These are phyloP conservation scores for Sordariomycetes sp. DNA, from an alignment of 2,329 filamentous ascomycete genomes.

Conservation along the genomic window DNA sequence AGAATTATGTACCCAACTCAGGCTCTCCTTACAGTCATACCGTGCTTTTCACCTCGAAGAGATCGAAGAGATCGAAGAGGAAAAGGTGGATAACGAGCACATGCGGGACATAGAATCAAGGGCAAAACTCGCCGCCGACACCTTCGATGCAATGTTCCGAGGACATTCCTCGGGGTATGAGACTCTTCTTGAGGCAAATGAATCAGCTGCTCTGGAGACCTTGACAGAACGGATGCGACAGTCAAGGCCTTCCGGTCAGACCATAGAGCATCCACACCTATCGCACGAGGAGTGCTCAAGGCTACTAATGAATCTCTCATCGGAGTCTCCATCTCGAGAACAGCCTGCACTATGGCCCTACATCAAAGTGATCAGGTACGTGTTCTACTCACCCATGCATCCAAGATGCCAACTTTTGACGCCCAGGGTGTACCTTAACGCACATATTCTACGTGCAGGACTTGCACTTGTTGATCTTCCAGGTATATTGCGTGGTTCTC, in stretches of 20 bases:
- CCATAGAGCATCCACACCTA: not conserved
- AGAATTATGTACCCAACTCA: conserved; percentile 22
- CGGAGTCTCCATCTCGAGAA: conserved; percentile 14
- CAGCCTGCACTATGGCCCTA: conserved; percentile 30
- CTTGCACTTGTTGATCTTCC: conserved; percentile 39
- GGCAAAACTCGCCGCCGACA: conserved; percentile 24
- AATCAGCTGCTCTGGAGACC: not conserved
- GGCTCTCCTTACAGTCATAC: conserved; percentile 24
- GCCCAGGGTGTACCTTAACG: conserved; percentile 30
- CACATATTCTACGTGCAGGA: conserved; percentile 36
- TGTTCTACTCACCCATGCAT: not conserved
- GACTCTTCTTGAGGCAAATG: conserved; percentile 6
- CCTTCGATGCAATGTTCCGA: conserved; percentile 27
- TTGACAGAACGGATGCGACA: not conserved
- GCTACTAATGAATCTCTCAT: conserved; percentile 24
- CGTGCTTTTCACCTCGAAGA: conserved; percentile 18
- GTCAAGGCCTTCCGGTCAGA: not conserved
- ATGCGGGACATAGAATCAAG: conserved; percentile 11
- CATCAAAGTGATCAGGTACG: conserved; percentile 31
- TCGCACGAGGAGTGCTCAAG: conserved; percentile 20
- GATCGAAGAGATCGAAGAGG: conserved; percentile 11
- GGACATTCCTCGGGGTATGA: conserved; percentile 10
- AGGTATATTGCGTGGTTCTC: conserved; percentile 17
- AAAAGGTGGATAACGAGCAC: no score
- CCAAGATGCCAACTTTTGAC: conserved; percentile 7